These are phyloP conservation scores for Nepenthes alata DNA, from an alignment of 179 eudicot species.

Conservation along the genomic window DNA sequence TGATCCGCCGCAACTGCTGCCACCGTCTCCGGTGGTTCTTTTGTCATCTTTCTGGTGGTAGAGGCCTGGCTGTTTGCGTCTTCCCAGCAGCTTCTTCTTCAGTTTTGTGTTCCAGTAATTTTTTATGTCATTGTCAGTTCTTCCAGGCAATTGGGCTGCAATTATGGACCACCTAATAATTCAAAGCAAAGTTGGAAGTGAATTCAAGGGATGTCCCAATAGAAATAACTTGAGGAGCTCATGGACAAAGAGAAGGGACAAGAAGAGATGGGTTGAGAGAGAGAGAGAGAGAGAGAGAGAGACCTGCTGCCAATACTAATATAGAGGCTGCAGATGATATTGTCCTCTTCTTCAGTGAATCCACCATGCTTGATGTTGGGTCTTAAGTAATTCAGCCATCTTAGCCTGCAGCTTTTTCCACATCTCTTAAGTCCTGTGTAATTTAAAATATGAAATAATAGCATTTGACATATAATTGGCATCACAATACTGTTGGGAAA, in stretches of 20 bases:
- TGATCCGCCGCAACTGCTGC: conserved; percentile 12
- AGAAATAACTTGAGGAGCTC: too few relatives aligned
- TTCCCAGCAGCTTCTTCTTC: conserved; percentile 60
- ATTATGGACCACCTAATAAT: conserved; percentile 34
- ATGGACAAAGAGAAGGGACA: conserved; percentile 22
- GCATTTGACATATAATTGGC: background rate
- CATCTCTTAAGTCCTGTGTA: conserved; percentile 29
- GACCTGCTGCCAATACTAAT: conserved; percentile 37
- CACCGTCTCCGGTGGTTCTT: conserved; percentile 22
- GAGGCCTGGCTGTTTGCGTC: conserved; percentile 30
- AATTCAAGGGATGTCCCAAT: background rate
- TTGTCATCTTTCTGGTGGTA: conserved; percentile 3
- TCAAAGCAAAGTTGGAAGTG: background rate
- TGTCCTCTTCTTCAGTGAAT: conserved; percentile 34
- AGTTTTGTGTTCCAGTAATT: conserved; percentile 41
- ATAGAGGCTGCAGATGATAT: conserved; percentile 24
- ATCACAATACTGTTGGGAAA: background rate
- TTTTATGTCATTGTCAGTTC: conserved; percentile 44
- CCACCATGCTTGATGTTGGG: conserved; percentile 37
- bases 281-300: conserved; percentile 3
- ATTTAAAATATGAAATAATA: too few relatives aligned
- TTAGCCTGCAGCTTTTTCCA: conserved; percentile 30
- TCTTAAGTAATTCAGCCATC: conserved; percentile 32
- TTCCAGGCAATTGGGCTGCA: conserved; percentile 37
- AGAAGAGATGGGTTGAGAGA: background rate